These are phyloP conservation scores for Jacaranda copaia DNA, from an alignment of 257 asterid genomes.

Conservation along the genomic window DNA sequence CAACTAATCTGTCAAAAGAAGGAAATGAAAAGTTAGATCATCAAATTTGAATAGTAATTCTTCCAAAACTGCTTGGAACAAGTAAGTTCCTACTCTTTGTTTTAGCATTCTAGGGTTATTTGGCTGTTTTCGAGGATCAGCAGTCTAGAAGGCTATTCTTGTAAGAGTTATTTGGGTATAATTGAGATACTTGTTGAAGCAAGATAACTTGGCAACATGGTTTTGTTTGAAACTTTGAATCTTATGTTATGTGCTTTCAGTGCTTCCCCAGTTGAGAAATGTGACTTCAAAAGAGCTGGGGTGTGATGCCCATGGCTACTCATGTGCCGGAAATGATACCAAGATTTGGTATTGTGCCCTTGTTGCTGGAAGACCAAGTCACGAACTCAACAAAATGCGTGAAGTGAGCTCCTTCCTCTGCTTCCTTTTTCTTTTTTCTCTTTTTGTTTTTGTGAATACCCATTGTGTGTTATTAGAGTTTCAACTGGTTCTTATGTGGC, in stretches of 20 bases:
- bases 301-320: slow-evolving; percentile 82
- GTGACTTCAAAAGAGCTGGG: slow-evolving; percentile 84
- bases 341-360: slow-evolving; percentile 95
- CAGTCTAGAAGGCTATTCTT: neutral
- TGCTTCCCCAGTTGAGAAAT: slow-evolving; percentile 95
- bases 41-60: neutral
- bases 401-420: slow-evolving; percentile 61
- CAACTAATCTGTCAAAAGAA: neutral
- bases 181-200: slow-evolving; percentile 17
- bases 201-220: slow-evolving; percentile 2
- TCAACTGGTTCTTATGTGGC: neutral
- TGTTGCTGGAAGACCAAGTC: slow-evolving; percentile 88
- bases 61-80: slow-evolving; percentile 13
- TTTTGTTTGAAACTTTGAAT: slow-evolving; percentile 34
- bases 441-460: neutral
- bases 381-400: slow-evolving; percentile 91
- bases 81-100: neutral
- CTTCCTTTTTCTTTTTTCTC: slow-evolving; percentile 11
- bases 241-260: slow-evolving; percentile 54
- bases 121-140: neutral
- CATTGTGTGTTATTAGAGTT: slow-evolving; percentile 1
- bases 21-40: neutral
- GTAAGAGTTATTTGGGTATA: neutral
- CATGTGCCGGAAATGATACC: slow-evolving; percentile 85
- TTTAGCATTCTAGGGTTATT: neutral